phyloP scores from a whole-genome alignment of 306 rosid genomes.

The Cajanus cajan region DNA sequence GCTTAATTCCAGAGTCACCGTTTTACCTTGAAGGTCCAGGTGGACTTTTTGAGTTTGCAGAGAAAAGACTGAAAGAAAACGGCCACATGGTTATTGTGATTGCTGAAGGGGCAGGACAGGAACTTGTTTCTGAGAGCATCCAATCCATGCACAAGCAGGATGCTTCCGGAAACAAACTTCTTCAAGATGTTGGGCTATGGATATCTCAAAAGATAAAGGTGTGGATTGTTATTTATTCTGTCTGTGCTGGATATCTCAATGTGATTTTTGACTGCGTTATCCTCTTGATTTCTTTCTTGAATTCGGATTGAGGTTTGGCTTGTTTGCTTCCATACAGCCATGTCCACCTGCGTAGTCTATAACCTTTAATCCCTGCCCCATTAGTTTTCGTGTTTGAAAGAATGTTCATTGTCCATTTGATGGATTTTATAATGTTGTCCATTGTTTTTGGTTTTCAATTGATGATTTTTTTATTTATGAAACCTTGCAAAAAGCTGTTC shows the following conservation, averaged over 20 bases:
- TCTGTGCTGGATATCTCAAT: constrained; percentile 2
- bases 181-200: constrained; percentile 95
- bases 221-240: constrained; percentile 1
- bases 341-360: neutral
- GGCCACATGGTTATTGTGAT: constrained; percentile 96
- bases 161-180: constrained; percentile 97
- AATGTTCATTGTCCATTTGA: constrained; percentile 8
- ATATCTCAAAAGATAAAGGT: constrained; percentile 88
- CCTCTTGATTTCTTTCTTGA: neutral
- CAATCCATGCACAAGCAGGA: constrained; percentile 53
- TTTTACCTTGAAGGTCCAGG: constrained; percentile 93
- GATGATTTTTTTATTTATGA: neutral
- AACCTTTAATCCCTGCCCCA: neutral
- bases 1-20: constrained; percentile 94
- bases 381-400: constrained; percentile 7
- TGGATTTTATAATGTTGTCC: neutral
- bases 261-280: neutral
- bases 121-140: constrained; percentile 65
- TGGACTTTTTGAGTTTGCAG: constrained; percentile 80
- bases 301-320: neutral
- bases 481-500: neutral
- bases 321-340: neutral
- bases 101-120: constrained; percentile 99
- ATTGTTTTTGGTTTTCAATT: neutral
- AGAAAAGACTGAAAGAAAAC: constrained; percentile 69